A percentile compares a stretch with the other conserved stretches of the same genome.
These are phyloP conservation scores for Acanthamoeba sp. DNA, from an alignment of 208 protist species.

Conservation along the genomic window DNA sequence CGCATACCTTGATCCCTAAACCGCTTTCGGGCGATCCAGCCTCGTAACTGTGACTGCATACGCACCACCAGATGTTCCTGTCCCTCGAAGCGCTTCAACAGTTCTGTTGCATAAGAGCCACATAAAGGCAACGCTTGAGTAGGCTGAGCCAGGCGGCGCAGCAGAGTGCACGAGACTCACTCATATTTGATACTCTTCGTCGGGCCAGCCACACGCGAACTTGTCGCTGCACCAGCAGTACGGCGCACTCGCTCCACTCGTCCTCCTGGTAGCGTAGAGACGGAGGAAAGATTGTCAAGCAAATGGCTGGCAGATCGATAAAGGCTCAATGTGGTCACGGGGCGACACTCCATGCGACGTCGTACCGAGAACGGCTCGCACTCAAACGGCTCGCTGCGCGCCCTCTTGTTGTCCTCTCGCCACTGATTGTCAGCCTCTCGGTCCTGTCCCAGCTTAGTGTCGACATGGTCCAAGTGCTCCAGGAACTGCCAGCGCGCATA, in stretches of 20 bases:
- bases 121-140: no score
- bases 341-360: no score
- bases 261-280: not conserved
- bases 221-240: conserved; percentile 26
- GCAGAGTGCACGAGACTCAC: not conserved
- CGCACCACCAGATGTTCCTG: not conserved
- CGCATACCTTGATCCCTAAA: conserved; percentile 5
- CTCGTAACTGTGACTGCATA: not conserved
- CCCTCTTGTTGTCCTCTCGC: conserved; percentile 39
- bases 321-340: no score
- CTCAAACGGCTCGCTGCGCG: not conserved
- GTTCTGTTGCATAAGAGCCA: not conserved
- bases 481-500: not conserved
- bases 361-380: not conserved
- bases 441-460: not conserved
- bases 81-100: not conserved
- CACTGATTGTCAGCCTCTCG: conserved; percentile 60
- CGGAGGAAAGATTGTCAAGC: no score
- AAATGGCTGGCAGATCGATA: no score
- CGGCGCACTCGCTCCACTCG: not conserved
- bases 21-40: conserved; percentile 18
- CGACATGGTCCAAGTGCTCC: conserved; percentile 37
- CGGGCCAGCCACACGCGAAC: conserved; percentile 46
- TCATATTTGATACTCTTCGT: not conserved
- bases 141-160: not conserved